Evolutionary conservation across 805 yeast genomes (phyloP).

Genomic region (Saccharomyces eubayanus): DNA sequence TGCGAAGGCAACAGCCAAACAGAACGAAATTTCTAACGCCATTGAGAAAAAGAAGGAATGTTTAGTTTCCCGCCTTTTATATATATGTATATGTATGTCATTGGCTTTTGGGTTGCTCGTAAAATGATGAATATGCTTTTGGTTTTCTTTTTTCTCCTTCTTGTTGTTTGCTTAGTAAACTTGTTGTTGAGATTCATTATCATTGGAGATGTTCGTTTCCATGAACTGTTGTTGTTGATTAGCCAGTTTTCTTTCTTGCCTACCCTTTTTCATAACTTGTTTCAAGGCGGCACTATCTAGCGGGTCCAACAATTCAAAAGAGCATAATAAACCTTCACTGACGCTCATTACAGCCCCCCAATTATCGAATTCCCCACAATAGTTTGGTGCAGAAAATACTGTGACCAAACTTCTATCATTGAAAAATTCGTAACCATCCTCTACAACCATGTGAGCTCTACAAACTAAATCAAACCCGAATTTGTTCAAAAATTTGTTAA

Average conservation of each 20-base stretch:
- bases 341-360: conserved; percentile 99
- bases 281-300: conserved; percentile 87
- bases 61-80: not conserved
- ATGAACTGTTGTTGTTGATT: conserved; percentile 25
- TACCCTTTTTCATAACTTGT: conserved; percentile 91
- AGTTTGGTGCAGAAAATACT: conserved; percentile 75
- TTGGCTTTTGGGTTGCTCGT: conserved; percentile 7
- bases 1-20: not conserved
- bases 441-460: conserved; percentile 85
- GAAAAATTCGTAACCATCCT: conserved; percentile 80
- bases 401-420: conserved; percentile 68
- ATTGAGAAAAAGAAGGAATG: not conserved
- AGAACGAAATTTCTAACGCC: not conserved
- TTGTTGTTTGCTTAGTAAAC: not conserved
- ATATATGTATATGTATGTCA: not conserved
- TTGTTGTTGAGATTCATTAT: not conserved
- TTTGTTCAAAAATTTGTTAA: conserved; percentile 55
- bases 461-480: conserved; percentile 72
- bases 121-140: not conserved
- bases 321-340: conserved; percentile 82
- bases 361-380: conserved; percentile 49
- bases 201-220: not conserved
- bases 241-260: conserved; percentile 71
- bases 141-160: not conserved
- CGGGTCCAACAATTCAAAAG: conserved; percentile 90